phyloP scores from a whole-genome alignment of 257 asterid species.

The Penstemon newberryi region DNA sequence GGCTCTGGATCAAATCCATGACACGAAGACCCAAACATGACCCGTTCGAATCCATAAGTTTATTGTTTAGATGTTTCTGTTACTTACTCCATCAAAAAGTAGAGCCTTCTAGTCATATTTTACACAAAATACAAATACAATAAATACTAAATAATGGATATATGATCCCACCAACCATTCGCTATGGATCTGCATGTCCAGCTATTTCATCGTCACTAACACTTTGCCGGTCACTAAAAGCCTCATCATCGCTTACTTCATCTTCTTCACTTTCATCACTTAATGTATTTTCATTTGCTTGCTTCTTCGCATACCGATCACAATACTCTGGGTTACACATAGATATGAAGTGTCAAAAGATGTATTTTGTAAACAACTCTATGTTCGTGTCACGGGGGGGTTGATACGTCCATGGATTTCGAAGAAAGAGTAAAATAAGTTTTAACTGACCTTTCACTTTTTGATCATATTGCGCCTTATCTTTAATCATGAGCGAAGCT shows the following conservation, averaged over 20 bases:
- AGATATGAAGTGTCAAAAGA: too few species aligned
- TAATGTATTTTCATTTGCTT: conserved; percentile 27
- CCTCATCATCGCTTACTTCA: conserved; percentile 45
- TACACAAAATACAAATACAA: too few species aligned
- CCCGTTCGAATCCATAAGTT: too few species aligned
- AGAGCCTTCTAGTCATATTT: too few species aligned
- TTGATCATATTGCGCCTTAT: conserved; percentile 68
- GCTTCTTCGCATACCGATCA: conserved; percentile 57
- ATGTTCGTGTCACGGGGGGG: too few species aligned
- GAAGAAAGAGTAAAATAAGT: background rate
- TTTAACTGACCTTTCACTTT: conserved; percentile 65
- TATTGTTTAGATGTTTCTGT: too few species aligned
- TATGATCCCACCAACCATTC: background rate
- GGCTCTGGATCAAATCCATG: too few species aligned
- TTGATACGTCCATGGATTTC: too few species aligned
- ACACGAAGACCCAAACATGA: too few species aligned
- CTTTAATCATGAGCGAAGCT: conserved; percentile 73
- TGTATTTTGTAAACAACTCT: too few species aligned
- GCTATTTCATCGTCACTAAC: conserved; percentile 46
- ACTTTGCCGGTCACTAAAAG: conserved; percentile 39
- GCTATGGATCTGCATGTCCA: conserved; percentile 43
- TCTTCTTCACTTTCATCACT: conserved; percentile 32
- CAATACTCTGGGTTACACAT: conserved; percentile 43
- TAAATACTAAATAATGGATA: too few species aligned
- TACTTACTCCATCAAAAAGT: too few species aligned